Evolutionary conservation across 2,329 filamentous ascomycete species (phyloP).

Genomic region (Pezicula neosporulosa): DNA sequence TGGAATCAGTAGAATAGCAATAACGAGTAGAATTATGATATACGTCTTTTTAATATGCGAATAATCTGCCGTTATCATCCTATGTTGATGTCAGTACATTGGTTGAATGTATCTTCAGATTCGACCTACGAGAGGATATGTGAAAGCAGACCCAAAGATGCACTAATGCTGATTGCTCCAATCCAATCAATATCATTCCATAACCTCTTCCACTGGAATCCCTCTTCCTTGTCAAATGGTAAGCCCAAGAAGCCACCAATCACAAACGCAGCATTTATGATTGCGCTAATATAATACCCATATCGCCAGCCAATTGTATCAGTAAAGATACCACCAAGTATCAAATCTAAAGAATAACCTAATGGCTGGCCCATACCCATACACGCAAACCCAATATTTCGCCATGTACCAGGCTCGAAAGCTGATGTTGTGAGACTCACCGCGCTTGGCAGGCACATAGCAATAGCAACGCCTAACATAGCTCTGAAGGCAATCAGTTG

Average conservation of each 20-base stretch:
- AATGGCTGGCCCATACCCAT: conserved; percentile 45
- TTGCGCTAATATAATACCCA: conserved; percentile 43
- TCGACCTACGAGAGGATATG: neutral
- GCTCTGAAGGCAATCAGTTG: conserved; percentile 43
- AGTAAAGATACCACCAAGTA: conserved; percentile 44
- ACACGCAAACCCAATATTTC: conserved; percentile 47
- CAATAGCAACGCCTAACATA: conserved; percentile 38
- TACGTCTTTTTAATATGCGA: conserved; percentile 5
- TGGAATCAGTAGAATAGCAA: conserved; percentile 21
- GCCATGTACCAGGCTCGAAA: conserved; percentile 39
- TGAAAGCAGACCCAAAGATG: neutral
- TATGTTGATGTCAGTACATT: neutral
- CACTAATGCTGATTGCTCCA: neutral
- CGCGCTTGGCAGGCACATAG: conserved; percentile 43
- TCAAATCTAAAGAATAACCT: conserved; percentile 46
- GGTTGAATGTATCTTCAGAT: neutral
- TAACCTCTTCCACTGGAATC: neutral
- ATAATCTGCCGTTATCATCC: conserved; percentile 1
- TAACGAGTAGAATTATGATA: conserved; percentile 24
- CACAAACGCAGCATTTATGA: too few species aligned
- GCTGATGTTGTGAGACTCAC: conserved; percentile 43
- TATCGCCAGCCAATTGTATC: conserved; percentile 46
- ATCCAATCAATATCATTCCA: neutral
- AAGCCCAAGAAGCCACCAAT: too few species aligned
- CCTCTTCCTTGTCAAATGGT: neutral